Base-by-base conservation (phyloP, 148 eudicot species). In the Diospyros lotus region DNA sequence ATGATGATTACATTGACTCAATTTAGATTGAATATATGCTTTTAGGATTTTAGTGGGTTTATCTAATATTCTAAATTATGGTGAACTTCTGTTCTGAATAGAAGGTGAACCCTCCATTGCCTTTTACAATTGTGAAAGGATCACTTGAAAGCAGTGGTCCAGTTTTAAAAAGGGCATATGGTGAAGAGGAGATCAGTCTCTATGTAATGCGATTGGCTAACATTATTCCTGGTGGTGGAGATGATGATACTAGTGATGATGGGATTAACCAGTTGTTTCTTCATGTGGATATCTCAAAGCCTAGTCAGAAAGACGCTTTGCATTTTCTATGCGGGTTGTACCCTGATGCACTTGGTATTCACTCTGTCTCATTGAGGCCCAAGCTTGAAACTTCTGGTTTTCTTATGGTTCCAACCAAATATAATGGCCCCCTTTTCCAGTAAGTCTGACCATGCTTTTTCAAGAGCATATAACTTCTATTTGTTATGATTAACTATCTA, bases 311-410 rank as follows among this genome's bases (percentile, higher is more conserved):
- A 10, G 73, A 87, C 13, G 81, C 91, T 53, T 64, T 94, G 87
- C 93, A 88, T 79, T 86, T 94, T 61, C 93, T 94, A 17, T 94
- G 97, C 61, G 97, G 97, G 40, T 76, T 94, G 82, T 94, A 92
- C 68, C 98, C 97, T 2, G 98, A 94, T 84, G 98, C 98, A 6
- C 67, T 92, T 73, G 98, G 97, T 56, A 89, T 94, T 76, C 97
- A 94, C 50, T 94, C 98, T 28, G 90, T 94, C 79, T 81, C 97
- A n/a, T 71, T 90, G 84, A 88, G 93, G 66, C 90, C 92, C 7
- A 90, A 86, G 81, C 68, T 73, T 11, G 88, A 87, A 60, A 74
- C 84, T 62, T 80, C 84, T 3, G 89, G 84, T 38, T 75, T 86
- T 62, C 75, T 82, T 68, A 80, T 75, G 52, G 77, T 59, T 73